These are phyloP conservation scores for Rutidosis leptorrhynchoides DNA, from an alignment of 129 eudicot genomes.

Conservation along the genomic window DNA sequence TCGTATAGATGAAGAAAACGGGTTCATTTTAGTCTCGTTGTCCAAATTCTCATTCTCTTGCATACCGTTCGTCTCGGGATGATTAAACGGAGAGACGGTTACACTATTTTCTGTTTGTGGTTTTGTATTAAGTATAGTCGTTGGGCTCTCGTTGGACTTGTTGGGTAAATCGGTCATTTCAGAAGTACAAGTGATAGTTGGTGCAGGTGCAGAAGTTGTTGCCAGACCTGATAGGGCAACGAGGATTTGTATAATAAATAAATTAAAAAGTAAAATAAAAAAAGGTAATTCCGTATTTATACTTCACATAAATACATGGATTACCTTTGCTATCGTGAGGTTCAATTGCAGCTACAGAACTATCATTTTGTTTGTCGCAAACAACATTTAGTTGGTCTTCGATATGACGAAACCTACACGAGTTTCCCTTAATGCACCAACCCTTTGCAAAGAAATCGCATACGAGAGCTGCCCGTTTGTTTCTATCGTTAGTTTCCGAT, in stretches of 20 bases:
- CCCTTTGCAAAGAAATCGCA: conserved; percentile 84
- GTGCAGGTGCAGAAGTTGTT: conserved; percentile 29
- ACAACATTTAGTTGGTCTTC: conserved; percentile 30
- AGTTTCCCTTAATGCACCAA: conserved; percentile 95
- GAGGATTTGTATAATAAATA: conserved; percentile 20
- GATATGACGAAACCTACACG: conserved; percentile 80
- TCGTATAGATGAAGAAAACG: conserved; percentile 27
- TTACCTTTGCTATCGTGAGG: conserved; percentile 45
- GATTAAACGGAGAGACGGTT: not conserved
- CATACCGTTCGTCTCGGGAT: not conserved
- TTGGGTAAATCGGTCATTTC: conserved; percentile 10
- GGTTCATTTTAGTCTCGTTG: conserved; percentile 14
- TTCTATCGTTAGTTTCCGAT: conserved; percentile 39
- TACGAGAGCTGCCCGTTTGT: conserved; percentile 51
- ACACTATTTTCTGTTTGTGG: conserved; percentile 24
- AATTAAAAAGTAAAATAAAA: not conserved
- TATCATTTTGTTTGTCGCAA: conserved; percentile 34
- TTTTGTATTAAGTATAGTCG: conserved; percentile 15
- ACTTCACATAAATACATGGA: conserved; percentile 15
- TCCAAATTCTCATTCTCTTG: not conserved
- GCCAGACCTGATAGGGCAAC: conserved; percentile 29
- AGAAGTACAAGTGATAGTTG: conserved; percentile 13
- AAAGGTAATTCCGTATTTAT: not conserved
- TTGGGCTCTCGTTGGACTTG: not conserved
- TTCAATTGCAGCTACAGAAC: conserved; percentile 40